phyloP scores from a whole-genome alignment of 2,329 filamentous ascomycete genomes.

The Magnaporthiopsis rhizophila region DNA sequence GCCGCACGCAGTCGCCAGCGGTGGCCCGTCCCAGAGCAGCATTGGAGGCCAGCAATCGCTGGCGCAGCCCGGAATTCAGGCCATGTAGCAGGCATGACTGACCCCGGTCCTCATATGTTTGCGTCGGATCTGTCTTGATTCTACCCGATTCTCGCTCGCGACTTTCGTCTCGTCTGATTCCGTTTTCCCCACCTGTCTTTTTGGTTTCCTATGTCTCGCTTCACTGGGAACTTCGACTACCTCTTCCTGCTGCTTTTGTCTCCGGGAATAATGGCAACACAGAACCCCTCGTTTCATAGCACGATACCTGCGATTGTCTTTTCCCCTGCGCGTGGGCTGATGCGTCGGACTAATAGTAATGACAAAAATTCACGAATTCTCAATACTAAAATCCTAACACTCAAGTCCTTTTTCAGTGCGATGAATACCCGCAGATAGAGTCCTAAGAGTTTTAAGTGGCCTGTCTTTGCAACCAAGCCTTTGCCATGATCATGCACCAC shows the following conservation, averaged over 20 bases:
- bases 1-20: conserved; percentile 20
- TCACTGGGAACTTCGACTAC: neutral
- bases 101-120: neutral
- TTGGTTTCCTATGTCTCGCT: neutral
- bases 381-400: too few species aligned
- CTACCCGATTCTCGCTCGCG: neutral
- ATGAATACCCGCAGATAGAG: too few species aligned
- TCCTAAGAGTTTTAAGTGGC: too few species aligned
- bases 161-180: neutral
- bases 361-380: too few species aligned
- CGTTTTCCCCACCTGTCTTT: neutral
- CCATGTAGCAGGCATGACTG: neutral
- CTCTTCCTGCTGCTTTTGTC: neutral
- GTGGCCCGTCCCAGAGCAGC: neutral
- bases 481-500: too few species aligned
- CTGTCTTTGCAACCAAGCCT: too few species aligned
- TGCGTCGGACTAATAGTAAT: too few species aligned
- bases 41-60: neutral
- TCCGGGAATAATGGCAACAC: too few species aligned
- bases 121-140: neutral
- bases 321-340: too few species aligned
- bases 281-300: too few species aligned
- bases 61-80: neutral
- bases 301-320: too few species aligned
- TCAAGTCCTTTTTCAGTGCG: too few species aligned